These are phyloP conservation scores for Paxillus ammoniavirescens DNA, from an alignment of 768 basidiomycete species.

Conservation along the genomic window DNA sequence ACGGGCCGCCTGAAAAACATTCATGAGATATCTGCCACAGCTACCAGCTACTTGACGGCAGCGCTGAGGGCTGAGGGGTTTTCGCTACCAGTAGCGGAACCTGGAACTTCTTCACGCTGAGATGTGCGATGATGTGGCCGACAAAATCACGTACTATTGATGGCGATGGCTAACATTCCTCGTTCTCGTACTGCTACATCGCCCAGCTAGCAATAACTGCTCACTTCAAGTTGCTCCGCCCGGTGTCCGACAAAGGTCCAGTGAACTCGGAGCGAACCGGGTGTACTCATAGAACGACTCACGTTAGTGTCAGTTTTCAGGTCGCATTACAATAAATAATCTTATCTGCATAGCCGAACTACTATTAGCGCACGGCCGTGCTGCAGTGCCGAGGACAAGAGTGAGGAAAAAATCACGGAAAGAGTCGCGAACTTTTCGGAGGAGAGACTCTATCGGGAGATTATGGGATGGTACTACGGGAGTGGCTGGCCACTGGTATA, in stretches of 20 bases:
- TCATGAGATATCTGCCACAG: too few relatives aligned
- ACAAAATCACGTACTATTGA: too few relatives aligned
- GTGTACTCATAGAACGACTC: not conserved
- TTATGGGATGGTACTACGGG: slow-evolving; percentile 29
- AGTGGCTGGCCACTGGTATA: slow-evolving; percentile 26
- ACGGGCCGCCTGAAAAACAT: too few relatives aligned
- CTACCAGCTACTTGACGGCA: too few relatives aligned
- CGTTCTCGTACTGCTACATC: not conserved
- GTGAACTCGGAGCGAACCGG: slow-evolving; percentile 21
- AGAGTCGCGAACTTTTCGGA: slow-evolving; percentile 14
- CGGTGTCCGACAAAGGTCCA: not conserved
- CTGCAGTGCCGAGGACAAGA: too few relatives aligned
- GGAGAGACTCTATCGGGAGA: slow-evolving; percentile 19
- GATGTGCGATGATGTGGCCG: too few relatives aligned
- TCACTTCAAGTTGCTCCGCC: not conserved
- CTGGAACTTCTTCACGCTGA: too few relatives aligned
- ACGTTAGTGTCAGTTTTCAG: not conserved
- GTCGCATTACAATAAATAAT: not conserved
- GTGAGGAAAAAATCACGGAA: slow-evolving; percentile 5
- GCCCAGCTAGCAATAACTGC: too few relatives aligned
- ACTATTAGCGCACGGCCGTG: not conserved
- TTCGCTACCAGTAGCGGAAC: too few relatives aligned
- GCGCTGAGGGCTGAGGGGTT: too few relatives aligned
- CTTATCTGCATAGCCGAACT: not conserved
- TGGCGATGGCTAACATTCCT: not conserved